Percentiles rank a stretch among this genome's conserved stretches.
These are phyloP conservation scores for Flueggea neowawraea DNA, from an alignment of 441 rosid genomes.

Conservation along the genomic window DNA sequence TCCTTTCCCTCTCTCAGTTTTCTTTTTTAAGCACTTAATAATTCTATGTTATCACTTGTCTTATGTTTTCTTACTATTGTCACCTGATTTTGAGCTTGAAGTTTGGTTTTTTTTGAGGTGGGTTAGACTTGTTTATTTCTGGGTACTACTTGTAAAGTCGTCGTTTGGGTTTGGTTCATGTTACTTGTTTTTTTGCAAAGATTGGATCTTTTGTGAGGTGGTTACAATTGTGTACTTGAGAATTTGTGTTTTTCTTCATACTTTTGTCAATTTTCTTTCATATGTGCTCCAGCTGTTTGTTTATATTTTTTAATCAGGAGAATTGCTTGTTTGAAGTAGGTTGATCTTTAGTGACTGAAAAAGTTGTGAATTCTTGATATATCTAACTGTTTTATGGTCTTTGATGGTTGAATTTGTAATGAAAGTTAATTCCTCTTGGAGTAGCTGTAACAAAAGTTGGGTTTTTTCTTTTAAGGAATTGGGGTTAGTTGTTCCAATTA, in stretches of 20 bases:
- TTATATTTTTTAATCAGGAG: slow-evolving; percentile 13
- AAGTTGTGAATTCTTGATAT: slow-evolving; percentile 1
- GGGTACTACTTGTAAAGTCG: slow-evolving; percentile 3
- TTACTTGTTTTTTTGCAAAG: no score
- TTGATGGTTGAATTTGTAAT: slow-evolving; percentile 11
- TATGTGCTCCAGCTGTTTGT: slow-evolving; percentile 17
- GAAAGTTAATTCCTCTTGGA: neutral
- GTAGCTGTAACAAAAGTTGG: slow-evolving; percentile 9
- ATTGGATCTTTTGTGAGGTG: no score
- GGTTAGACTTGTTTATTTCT: slow-evolving; percentile 9
- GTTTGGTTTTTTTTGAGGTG: slow-evolving; percentile 12
- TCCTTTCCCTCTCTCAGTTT: neutral
- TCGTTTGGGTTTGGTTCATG: neutral
- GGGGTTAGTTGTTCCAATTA: slow-evolving; percentile 5
- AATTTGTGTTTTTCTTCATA: neutral
- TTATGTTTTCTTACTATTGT: slow-evolving; percentile 14
- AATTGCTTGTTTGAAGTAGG: slow-evolving; percentile 24
- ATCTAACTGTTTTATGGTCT: slow-evolving; percentile 2
- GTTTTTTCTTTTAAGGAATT: slow-evolving; percentile 7
- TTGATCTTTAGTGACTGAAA: slow-evolving; percentile 9
- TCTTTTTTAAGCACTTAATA: neutral
- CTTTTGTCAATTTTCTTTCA: slow-evolving; percentile 1
- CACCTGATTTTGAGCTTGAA: slow-evolving; percentile 16
- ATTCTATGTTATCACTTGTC: neutral
- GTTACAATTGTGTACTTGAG: neutral